These are phyloP conservation scores for Aspergillus phoenicis DNA, from an alignment of 2,329 filamentous ascomycete genomes.

Conservation along the genomic window DNA sequence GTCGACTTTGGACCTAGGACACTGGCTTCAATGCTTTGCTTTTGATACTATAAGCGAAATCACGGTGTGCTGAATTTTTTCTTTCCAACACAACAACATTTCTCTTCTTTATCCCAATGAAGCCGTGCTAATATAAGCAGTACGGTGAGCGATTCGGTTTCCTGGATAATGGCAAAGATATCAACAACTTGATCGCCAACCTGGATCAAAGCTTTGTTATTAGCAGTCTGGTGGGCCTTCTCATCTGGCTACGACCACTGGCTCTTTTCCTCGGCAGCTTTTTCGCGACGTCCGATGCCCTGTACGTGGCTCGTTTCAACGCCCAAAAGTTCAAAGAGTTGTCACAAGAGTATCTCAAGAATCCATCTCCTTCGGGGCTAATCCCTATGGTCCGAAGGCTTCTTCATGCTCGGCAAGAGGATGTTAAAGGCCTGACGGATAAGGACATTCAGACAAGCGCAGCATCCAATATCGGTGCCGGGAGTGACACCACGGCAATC, in stretches of 20 bases:
- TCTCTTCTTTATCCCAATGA: no score
- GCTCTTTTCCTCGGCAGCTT: conserved; percentile 73
- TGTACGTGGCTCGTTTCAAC: conserved; percentile 27
- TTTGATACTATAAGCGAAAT: conserved; percentile 83
- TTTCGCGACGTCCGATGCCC: conserved; percentile 23
- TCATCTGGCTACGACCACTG: conserved; percentile 69
- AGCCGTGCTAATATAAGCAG: background rate
- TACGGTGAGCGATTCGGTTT: conserved; percentile 78
- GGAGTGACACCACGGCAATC: conserved; percentile 79
- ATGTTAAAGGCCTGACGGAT: conserved; percentile 33
- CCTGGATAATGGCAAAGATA: conserved; percentile 72
- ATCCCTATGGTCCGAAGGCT: conserved; percentile 25
- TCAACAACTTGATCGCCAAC: conserved; percentile 38
- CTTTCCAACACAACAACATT: no score
- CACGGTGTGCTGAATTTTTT: conserved; percentile 43
- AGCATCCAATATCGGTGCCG: conserved; percentile 57
- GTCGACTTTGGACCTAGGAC: conserved; percentile 21
- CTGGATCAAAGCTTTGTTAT: conserved; percentile 17
- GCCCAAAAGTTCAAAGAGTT: conserved; percentile 26
- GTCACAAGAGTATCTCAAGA: conserved; percentile 10
- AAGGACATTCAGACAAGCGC: conserved; percentile 33
- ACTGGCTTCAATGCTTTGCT: conserved; percentile 77
- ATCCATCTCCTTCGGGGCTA: conserved; percentile 21
- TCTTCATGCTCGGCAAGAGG: conserved; percentile 27
- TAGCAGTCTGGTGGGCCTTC: conserved; percentile 62